phyloP scores from a whole-genome alignment of 139 green algal genomes.

The Limnomonas spitsbergensis region DNA sequence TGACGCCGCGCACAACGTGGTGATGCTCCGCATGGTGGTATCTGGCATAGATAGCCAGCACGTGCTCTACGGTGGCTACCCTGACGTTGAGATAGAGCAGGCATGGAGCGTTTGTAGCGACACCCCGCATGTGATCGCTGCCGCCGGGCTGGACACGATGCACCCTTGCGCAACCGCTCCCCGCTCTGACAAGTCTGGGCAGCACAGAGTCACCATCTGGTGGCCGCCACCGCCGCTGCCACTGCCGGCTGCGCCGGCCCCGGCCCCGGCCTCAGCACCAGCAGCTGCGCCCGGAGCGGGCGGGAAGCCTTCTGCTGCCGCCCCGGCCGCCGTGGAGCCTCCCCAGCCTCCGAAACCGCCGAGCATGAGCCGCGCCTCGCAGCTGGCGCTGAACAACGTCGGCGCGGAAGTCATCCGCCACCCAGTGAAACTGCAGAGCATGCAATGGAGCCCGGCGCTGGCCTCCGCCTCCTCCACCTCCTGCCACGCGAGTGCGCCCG shows the following conservation, averaged over 20 bases:
- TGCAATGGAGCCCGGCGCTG: conserved; percentile 53
- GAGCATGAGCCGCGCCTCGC: no score
- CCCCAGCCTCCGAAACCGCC: no score
- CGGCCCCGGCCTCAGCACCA: no score
- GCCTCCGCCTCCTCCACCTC: background rate
- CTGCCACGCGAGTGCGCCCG: background rate
- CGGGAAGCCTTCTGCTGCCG: no score
- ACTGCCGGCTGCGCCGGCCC: background rate
- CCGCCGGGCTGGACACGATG: conserved; percentile 33
- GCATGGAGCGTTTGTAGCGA: conserved; percentile 1
- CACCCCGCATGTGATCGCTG: conserved; percentile 17
- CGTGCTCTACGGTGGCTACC: background rate
- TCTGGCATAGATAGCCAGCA: conserved; percentile 1
- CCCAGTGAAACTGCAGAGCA: conserved; percentile 29
- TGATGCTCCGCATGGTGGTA: conserved; percentile 32
- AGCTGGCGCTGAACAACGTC: conserved; percentile 1
- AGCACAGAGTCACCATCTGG: conserved; percentile 50
- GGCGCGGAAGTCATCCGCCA: conserved; percentile 46
- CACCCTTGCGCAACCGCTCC: conserved; percentile 47
- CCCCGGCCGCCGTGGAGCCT: no score
- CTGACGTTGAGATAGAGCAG: background rate
- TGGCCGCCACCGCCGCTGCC: conserved; percentile 33
- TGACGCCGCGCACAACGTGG: conserved; percentile 34
- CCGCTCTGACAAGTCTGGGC: conserved; percentile 4
- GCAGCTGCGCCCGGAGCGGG: no score